Base-by-base conservation (phyloP, 257 asterid species). In the Dorcoceras hygrometricum region DNA sequence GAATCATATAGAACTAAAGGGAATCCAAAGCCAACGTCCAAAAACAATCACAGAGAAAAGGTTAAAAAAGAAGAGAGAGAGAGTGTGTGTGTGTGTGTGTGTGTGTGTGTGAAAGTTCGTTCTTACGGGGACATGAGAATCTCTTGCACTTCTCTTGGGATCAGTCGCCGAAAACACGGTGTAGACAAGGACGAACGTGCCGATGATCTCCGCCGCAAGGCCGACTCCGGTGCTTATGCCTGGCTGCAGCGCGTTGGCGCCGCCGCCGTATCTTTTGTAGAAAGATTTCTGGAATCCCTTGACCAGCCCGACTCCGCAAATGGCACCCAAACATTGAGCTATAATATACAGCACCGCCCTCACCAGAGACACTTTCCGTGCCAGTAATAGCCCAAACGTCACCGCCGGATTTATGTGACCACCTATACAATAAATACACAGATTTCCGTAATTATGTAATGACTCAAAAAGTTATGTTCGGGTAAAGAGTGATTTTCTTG, bases 131-230 rank as follows among this genome's bases (percentile, higher is more conserved):
- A 87, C 80, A 27, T 87, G 91, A 57, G 95, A 85, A 69, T 87
- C 95, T 74, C 95, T 80, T 1, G 95, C 95, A 29, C 59, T 87
- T 58, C 95, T 79, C 73, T 87, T 85, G 12, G 95, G 95, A 65
- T 87, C 95, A 8, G 95, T 87, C 73, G 95, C 95, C 31, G 95
- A 85, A 83, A 87, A 87, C 57, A 87, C 91, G 8, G 91, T 87
- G 88, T 85, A 87, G 59, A 87, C 89, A 2, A 87, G 89, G 64
- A 87, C 89, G 60, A 87, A 87, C 10, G 95, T 87, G 55, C 95
- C 95, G 56, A 87, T 83, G 57, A 85, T 83, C 83, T 87, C 95
- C 1, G 91, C 91, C 0, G 78, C 67, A 50, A 87, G 62, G 22
- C 89, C 95, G 0, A 73, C 78, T 27, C 87, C 85, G 25, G 63